Evolutionary conservation across 2,329 filamentous ascomycete species (phyloP).

Genomic region (Fusarium brachygibbosum): DNA sequence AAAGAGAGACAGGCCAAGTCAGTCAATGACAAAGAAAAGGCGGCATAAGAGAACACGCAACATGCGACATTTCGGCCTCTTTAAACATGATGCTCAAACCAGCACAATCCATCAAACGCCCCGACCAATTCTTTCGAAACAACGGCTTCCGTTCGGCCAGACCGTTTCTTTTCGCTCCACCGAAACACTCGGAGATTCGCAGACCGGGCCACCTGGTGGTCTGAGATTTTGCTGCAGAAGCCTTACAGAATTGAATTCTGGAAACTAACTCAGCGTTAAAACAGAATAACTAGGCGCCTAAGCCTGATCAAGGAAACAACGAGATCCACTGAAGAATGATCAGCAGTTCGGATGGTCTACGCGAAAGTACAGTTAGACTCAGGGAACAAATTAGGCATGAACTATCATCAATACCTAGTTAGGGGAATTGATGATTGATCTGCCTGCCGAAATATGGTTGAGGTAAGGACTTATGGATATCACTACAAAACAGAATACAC

Average conservation of each 20-base stretch:
- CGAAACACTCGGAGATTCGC: neutral
- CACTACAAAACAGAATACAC: too few species aligned
- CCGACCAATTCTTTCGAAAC: constrained; percentile 21
- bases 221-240: constrained; percentile 14
- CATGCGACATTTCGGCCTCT: constrained; percentile 1
- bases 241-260: neutral
- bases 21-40: neutral
- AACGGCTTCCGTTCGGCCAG: constrained; percentile 8
- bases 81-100: constrained; percentile 10
- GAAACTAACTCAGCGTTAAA: neutral
- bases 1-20: neutral
- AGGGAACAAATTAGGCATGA: neutral
- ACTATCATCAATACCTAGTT: neutral
- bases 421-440: neutral
- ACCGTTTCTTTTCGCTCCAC: constrained; percentile 4
- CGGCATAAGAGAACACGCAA: neutral
- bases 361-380: neutral
- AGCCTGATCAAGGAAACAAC: neutral
- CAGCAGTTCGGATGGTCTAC: constrained; percentile 6
- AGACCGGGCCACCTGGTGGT: constrained; percentile 23
- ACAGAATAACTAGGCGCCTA: neutral
- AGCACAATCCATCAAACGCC: constrained; percentile 20
- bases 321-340: constrained; percentile 13
- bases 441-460: neutral
- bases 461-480: neutral